Percentiles rank a stretch among this genome's conserved stretches.
These are phyloP conservation scores for Schizopora paradoxa DNA, from an alignment of 1,284 basidiomycete species.

Conservation along the genomic window DNA sequence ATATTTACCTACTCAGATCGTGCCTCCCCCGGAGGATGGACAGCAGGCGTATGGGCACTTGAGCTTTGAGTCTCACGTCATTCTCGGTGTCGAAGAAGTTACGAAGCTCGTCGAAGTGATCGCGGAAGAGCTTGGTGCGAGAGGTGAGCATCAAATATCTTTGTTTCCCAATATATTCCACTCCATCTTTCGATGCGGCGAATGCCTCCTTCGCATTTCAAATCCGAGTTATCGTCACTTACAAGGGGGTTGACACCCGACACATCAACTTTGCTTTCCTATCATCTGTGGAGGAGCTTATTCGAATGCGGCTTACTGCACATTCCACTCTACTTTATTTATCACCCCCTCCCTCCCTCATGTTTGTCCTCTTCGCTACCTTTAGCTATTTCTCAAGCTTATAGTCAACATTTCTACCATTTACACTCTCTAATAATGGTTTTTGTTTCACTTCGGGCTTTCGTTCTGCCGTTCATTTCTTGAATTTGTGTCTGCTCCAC, in stretches of 20 bases:
- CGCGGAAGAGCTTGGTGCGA: conserved; percentile 62
- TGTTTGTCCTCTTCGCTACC: neutral
- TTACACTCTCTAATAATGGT: too few species aligned
- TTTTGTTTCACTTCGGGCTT: too few species aligned
- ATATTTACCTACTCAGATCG: conserved; percentile 25
- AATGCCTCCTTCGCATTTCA: neutral
- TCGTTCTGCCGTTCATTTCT: neutral
- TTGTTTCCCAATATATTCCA: neutral
- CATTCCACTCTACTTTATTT: too few species aligned
- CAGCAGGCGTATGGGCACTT: conserved; percentile 67
- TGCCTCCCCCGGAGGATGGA: conserved; percentile 21
- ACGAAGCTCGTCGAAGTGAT: conserved; percentile 65
- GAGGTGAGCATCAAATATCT: conserved; percentile 41
- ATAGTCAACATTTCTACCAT: neutral
- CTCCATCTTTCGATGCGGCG: neutral
- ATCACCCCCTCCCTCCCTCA: neutral
- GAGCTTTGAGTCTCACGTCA: conserved; percentile 63
- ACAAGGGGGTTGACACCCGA: too few species aligned
- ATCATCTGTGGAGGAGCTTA: too few species aligned
- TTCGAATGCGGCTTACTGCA: too few species aligned
- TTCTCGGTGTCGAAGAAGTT: conserved; percentile 72
- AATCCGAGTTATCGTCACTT: too few species aligned
- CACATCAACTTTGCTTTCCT: too few species aligned
- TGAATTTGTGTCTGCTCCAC: neutral
- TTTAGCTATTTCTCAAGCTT: neutral